These are phyloP conservation scores for Musa troglodytarum DNA, from an alignment of 176 grass and related monocot genomes.

Conservation along the genomic window DNA sequence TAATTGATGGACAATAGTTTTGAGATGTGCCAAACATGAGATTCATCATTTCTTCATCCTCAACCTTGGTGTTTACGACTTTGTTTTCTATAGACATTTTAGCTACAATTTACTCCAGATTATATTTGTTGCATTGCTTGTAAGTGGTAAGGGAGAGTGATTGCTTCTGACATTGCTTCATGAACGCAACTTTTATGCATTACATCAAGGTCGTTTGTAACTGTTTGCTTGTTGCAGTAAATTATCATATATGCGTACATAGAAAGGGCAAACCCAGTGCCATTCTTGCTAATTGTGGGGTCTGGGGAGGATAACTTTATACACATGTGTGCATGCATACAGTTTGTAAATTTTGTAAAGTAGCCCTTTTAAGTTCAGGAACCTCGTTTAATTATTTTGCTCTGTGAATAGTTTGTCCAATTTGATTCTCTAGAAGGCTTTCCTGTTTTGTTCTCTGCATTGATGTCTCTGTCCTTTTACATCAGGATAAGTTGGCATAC, in stretches of 20 bases:
- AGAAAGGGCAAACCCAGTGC: too few species aligned
- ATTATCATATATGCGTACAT: not conserved
- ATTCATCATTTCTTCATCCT: too few species aligned
- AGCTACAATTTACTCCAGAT: not conserved
- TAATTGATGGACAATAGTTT: too few species aligned
- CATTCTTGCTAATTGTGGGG: too few species aligned
- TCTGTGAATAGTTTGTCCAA: not conserved
- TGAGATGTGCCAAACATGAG: too few species aligned
- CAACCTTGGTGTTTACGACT: too few species aligned
- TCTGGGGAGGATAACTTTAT: too few species aligned
- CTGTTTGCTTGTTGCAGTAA: not conserved
- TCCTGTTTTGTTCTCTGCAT: constrained; percentile 6
- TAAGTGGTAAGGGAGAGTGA: not conserved
- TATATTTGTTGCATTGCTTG: not conserved
- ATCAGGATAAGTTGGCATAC: constrained; percentile 81
- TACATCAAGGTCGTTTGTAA: not conserved
- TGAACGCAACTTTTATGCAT: not conserved
- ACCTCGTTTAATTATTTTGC: not conserved
- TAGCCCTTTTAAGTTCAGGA: not conserved
- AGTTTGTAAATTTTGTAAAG: not conserved
- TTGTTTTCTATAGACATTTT: not conserved
- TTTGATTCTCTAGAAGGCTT: not conserved
- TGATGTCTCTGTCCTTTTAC: constrained; percentile 15
- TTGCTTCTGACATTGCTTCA: not conserved
- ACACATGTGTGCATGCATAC: too few species aligned